These are phyloP conservation scores for Brassica balearica DNA, from an alignment of 441 rosid genomes.

Conservation along the genomic window DNA sequence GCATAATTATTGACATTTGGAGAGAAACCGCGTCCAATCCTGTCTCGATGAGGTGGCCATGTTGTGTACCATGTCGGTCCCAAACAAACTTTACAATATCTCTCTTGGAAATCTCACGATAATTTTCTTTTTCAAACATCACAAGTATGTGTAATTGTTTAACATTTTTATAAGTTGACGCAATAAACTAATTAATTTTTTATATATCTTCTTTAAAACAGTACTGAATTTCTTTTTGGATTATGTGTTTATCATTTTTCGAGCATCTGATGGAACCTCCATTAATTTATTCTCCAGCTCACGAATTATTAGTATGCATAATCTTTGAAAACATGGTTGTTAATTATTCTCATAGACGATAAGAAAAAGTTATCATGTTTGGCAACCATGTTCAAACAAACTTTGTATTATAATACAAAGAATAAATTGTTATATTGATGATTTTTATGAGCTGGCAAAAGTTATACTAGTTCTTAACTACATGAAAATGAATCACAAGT, in stretches of 20 bases:
- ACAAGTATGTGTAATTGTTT: conserved; percentile 12
- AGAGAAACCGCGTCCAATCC: conserved; percentile 42
- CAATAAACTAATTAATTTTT: neutral
- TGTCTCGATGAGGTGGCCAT: conserved; percentile 42
- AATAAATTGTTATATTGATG: conserved; percentile 2
- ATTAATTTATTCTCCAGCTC: conserved; percentile 19
- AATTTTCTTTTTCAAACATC: neutral
- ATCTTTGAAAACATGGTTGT: neutral
- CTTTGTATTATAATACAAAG: conserved; percentile 13
- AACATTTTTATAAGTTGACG: neutral
- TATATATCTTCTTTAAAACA: neutral
- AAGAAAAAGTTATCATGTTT: conserved; percentile 26
- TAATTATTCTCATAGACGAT: conserved; percentile 16
- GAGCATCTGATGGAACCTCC: conserved; percentile 26
- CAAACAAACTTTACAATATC: neutral
- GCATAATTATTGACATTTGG: conserved; percentile 28
- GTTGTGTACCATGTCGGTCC: conserved; percentile 31
- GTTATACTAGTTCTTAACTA: conserved; percentile 2
- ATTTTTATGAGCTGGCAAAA: conserved; percentile 40
- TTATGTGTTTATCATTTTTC: conserved; percentile 7
- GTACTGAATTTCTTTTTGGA: neutral
- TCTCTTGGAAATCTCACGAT: conserved; percentile 14
- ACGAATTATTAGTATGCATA: conserved; percentile 12
- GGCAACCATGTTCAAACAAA: conserved; percentile 40
- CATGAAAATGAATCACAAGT: conserved; percentile 32